Percentiles rank a stretch among this genome's conserved stretches.
Conservation (phyloP, 2,329 filamentous ascomycete genomes). For the Coleophoma eucalyptorum region DNA sequence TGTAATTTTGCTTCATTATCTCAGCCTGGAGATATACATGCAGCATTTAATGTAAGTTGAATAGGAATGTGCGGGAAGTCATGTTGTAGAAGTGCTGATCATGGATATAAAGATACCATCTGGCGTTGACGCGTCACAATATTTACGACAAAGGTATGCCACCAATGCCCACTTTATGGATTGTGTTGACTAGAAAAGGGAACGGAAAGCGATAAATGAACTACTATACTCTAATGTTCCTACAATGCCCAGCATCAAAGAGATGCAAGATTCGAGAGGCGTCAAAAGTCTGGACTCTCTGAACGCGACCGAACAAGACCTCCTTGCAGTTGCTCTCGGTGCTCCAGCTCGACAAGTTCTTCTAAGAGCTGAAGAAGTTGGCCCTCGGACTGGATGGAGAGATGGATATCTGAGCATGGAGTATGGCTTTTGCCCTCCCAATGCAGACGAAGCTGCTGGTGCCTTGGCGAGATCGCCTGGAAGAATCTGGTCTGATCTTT, state of each 20-base stretch:
- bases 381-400: conserved; percentile 45
- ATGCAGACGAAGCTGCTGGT: conserved; percentile 44
- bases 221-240: conserved; percentile 19
- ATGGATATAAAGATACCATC: conserved; percentile 41
- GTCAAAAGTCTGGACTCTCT: conserved; percentile 44
- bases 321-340: conserved; percentile 48
- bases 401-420: conserved; percentile 49
- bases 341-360: conserved; percentile 52
- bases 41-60: conserved; percentile 32
- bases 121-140: conserved; percentile 40
- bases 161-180: conserved; percentile 2
- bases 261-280: conserved; percentile 39
- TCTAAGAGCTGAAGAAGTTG: conserved; percentile 48
- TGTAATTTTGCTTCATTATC: conserved; percentile 29
- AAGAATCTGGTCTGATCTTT: conserved; percentile 50
- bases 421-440: conserved; percentile 47
- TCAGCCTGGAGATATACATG: conserved; percentile 25
- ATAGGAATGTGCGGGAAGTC: too few relatives aligned
- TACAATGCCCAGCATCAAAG: conserved; percentile 35
- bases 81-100: too few relatives aligned
- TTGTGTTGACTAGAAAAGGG: too few relatives aligned
- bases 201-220: conserved; percentile 33
- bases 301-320: conserved; percentile 41
- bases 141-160: conserved; percentile 38
- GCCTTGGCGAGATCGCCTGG: conserved; percentile 44